Conservation (phyloP, 805 yeast species). For the Teunomyces aglyptinius region DNA sequence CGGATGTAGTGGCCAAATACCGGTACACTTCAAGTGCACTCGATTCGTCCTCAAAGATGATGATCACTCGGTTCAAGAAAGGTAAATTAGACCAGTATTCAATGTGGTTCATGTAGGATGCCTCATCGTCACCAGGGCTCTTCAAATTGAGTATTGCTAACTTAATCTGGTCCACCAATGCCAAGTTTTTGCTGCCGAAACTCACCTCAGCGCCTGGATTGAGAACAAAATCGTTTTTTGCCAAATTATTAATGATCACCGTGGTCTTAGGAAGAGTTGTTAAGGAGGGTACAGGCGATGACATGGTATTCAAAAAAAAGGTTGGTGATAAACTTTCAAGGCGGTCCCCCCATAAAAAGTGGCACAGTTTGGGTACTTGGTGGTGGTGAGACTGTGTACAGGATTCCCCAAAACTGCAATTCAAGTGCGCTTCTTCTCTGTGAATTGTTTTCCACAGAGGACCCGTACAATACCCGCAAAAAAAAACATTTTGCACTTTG, state of each 20-base stretch:
- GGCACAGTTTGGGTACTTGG: constrained; percentile 1
- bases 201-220: constrained; percentile 5
- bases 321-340: not conserved
- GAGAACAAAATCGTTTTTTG: constrained; percentile 28
- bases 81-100: constrained; percentile 39
- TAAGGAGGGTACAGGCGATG: constrained; percentile 34
- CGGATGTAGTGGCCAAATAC: constrained; percentile 15
- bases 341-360: constrained; percentile 4
- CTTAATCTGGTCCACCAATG: constrained; percentile 38
- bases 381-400: not conserved
- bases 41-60: constrained; percentile 31
- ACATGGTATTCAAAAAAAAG: constrained; percentile 41
- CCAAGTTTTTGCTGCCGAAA: constrained; percentile 12
- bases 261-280: constrained; percentile 25
- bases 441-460: too few species aligned
- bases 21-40: constrained; percentile 26
- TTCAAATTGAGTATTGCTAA: constrained; percentile 25
- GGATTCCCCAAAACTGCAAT: not conserved
- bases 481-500: too few species aligned
- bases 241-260: constrained; percentile 35
- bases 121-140: constrained; percentile 13
- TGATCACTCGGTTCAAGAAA: constrained; percentile 35
- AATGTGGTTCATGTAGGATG: constrained; percentile 25
- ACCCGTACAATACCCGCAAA: too few species aligned
- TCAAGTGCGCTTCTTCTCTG: too few species aligned